phyloP scores from a whole-genome alignment of 108 stramenopile genomes.

The Nannochloropsis granulata region DNA sequence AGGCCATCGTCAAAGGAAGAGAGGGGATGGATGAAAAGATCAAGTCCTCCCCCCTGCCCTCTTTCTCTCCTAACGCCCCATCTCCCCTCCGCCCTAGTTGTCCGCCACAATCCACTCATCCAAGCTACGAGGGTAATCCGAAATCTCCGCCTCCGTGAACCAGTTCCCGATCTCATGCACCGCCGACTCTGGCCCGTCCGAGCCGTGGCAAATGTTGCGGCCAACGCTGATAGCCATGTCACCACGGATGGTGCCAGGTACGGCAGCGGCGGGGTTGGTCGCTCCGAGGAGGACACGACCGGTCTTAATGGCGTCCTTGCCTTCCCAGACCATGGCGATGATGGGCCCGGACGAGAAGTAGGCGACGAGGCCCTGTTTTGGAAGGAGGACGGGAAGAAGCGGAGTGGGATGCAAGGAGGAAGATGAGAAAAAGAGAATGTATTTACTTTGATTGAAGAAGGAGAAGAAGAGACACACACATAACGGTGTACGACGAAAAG shows the following conservation, averaged over 20 bases:
- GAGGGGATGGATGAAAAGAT: too few species aligned
- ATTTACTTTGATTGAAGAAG: too few species aligned
- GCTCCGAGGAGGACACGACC: conserved; percentile 88
- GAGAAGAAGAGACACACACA: too few species aligned
- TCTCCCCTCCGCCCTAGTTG: conserved; percentile 2
- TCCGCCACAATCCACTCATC: conserved; percentile 18
- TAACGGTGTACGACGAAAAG: too few species aligned
- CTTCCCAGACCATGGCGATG: conserved; percentile 86
- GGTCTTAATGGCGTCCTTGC: conserved; percentile 66
- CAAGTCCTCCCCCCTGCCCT: too few species aligned
- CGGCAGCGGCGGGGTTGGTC: conserved; percentile 73
- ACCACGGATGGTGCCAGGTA: conserved; percentile 79
- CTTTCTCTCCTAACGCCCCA: neutral
- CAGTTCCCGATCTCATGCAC: conserved; percentile 78
- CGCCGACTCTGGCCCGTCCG: conserved; percentile 78
- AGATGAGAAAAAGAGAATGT: neutral
- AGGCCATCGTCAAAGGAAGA: too few species aligned
- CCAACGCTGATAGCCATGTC: conserved; percentile 63
- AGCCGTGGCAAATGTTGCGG: conserved; percentile 70
- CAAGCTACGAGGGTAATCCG: conserved; percentile 13
- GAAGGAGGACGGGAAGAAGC: neutral
- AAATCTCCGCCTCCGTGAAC: conserved; percentile 57
- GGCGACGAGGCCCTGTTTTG: conserved; percentile 48
- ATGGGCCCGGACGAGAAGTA: conserved; percentile 60
- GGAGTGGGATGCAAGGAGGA: neutral